phyloP scores from a whole-genome alignment of 2,329 filamentous ascomycete species.

The Aspergillus transmontanensis region DNA sequence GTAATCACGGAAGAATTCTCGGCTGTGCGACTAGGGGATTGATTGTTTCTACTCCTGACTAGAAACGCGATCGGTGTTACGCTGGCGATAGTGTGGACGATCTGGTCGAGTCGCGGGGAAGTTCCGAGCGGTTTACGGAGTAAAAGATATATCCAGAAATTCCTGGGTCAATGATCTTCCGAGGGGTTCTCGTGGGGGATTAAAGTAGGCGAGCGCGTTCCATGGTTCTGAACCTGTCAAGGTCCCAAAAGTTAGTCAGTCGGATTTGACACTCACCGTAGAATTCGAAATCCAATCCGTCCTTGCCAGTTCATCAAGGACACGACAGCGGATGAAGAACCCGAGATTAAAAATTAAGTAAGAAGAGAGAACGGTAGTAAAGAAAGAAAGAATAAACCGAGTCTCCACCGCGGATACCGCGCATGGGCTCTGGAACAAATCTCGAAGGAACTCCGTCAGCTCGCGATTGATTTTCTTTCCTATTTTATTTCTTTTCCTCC shows the following conservation, averaged over 20 bases:
- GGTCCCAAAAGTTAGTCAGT: background rate
- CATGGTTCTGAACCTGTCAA: slow-evolving; percentile 5
- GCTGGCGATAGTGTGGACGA: background rate
- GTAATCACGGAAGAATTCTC: background rate
- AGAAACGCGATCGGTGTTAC: background rate
- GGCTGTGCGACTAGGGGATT: background rate
- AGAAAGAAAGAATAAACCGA: slow-evolving; percentile 16
- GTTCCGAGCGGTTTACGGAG: background rate
- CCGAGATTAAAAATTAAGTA: background rate
- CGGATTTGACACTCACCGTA: background rate
- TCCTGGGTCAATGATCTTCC: slow-evolving; percentile 8
- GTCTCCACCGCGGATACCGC: slow-evolving; percentile 23
- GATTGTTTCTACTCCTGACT: background rate
- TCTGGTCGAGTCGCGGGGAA: slow-evolving; percentile 9
- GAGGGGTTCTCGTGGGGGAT: background rate
- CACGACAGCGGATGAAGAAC: background rate
- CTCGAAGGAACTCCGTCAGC: background rate
- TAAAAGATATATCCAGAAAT: slow-evolving; percentile 7
- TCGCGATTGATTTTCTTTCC: background rate
- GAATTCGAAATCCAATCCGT: background rate
- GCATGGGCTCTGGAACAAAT: slow-evolving; percentile 5
- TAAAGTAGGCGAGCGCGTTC: background rate
- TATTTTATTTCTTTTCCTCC: slow-evolving; percentile 4
- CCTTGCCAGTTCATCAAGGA: background rate
- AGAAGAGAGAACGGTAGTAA: background rate